phyloP scores from a whole-genome alignment of 495 filamentous ascomycete genomes.

The Aspergillus ellipticus region DNA sequence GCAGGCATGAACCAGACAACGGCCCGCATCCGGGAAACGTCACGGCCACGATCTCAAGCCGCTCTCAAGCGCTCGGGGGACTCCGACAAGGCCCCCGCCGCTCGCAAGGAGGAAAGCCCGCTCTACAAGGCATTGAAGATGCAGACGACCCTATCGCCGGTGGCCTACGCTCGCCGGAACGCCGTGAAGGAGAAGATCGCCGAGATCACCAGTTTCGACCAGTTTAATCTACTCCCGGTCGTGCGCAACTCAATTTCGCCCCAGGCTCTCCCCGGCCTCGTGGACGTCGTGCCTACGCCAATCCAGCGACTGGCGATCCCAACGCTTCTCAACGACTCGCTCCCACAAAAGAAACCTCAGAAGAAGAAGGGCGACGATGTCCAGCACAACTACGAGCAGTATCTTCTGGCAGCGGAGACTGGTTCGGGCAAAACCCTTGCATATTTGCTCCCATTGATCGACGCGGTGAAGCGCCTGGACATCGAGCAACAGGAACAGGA shows the following conservation, averaged over 20 bases:
- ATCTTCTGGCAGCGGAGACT: conserved; percentile 90
- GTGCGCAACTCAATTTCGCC: conserved; percentile 68
- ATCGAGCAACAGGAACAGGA: conserved; percentile 53
- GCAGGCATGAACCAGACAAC: conserved; percentile 74
- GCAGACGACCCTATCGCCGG: conserved; percentile 70
- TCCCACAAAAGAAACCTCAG: conserved; percentile 22
- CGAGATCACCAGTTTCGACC: conserved; percentile 69
- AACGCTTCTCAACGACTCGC: conserved; percentile 53
- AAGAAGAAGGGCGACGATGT: no score
- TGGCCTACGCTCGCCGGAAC: conserved; percentile 68
- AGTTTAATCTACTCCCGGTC: conserved; percentile 68
- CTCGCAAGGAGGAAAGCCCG: conserved; percentile 42
- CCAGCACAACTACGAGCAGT: conserved; percentile 58
- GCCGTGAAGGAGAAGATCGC: conserved; percentile 66
- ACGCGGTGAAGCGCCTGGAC: conserved; percentile 80
- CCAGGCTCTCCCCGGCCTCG: conserved; percentile 68
- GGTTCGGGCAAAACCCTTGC: conserved; percentile 95
- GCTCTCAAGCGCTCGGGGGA: conserved; percentile 37
- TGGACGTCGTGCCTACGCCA: conserved; percentile 73
- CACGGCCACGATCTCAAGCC: conserved; percentile 36
- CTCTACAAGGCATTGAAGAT: conserved; percentile 89
- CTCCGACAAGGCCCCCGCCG: conserved; percentile 23
- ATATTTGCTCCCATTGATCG: conserved; percentile 76
- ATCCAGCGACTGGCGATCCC: conserved; percentile 89
- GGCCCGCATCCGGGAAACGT: conserved; percentile 50